Evolutionary conservation across 2,329 filamentous ascomycete species (phyloP).

Genomic region (Alternaria arbusti): DNA sequence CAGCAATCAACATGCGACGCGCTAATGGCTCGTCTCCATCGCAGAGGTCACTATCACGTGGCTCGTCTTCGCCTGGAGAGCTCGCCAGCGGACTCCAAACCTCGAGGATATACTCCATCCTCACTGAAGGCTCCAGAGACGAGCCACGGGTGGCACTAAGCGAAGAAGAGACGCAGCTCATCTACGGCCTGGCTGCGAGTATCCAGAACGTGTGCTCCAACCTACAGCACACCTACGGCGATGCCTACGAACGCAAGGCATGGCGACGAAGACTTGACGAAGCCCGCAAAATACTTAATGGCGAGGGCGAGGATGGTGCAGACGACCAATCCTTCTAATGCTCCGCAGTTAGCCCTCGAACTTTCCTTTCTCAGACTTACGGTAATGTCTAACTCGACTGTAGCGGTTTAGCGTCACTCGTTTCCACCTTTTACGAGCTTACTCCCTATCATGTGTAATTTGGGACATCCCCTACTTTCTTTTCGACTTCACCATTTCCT

Average conservation of each 20-base stretch:
- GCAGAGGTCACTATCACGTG: slow-evolving; percentile 36
- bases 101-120: slow-evolving; percentile 51
- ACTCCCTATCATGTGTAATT: slow-evolving; percentile 13
- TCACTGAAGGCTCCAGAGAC: slow-evolving; percentile 45
- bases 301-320: slow-evolving; percentile 55
- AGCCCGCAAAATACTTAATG: slow-evolving; percentile 75
- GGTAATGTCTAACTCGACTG: slow-evolving; percentile 42
- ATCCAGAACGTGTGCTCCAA: slow-evolving; percentile 61
- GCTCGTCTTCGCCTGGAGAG: slow-evolving; percentile 38
- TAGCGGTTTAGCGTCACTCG: slow-evolving; percentile 31
- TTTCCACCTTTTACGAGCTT: slow-evolving; percentile 8
- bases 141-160: slow-evolving; percentile 51
- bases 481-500: neutral
- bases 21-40: slow-evolving; percentile 32
- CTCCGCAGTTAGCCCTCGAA: neutral
- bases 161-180: slow-evolving; percentile 62
- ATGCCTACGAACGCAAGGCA: slow-evolving; percentile 65
- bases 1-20: slow-evolving; percentile 41
- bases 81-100: slow-evolving; percentile 46
- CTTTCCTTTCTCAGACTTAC: slow-evolving; percentile 8
- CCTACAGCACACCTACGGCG: slow-evolving; percentile 55
- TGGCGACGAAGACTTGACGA: slow-evolving; percentile 76
- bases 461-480: neutral
- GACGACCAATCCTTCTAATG: slow-evolving; percentile 34
- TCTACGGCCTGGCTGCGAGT: slow-evolving; percentile 58